Percentiles rank a stretch among this genome's conserved stretches.
These are phyloP conservation scores for Lablab purpureus DNA, from an alignment of 306 rosid genomes.

Conservation along the genomic window DNA sequence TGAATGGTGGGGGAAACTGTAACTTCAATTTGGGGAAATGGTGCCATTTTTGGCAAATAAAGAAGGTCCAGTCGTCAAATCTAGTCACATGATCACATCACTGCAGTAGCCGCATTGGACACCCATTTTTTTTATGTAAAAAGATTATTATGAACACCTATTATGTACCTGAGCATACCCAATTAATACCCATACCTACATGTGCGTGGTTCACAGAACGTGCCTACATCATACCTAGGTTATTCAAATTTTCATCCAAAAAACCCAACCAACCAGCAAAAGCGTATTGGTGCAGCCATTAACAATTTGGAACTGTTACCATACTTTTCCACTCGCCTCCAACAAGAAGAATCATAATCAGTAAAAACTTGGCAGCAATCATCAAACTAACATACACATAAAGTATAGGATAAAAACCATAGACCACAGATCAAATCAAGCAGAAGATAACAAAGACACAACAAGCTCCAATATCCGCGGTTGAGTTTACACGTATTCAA, in stretches of 20 bases:
- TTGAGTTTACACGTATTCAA: neutral
- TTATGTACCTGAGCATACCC: neutral
- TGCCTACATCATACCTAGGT: conserved; percentile 2
- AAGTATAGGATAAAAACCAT: neutral
- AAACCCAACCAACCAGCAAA: conserved; percentile 4
- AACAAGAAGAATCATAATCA: conserved; percentile 27
- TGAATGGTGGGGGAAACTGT: neutral
- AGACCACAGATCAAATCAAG: conserved; percentile 23
- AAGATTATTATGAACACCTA: neutral
- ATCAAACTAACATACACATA: conserved; percentile 15
- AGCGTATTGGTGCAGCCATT: neutral
- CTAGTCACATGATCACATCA: neutral
- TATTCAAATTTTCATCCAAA: neutral
- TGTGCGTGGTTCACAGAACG: neutral
- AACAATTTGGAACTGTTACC: conserved; percentile 7
- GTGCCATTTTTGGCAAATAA: neutral
- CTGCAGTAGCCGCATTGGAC: neutral
- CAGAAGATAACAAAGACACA: neutral
- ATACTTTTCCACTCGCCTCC: neutral
- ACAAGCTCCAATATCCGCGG: neutral
- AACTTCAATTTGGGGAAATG: neutral
- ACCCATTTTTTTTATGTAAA: neutral
- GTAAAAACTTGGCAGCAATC: neutral
- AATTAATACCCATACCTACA: neutral
- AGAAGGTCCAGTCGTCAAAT: neutral